These are phyloP conservation scores for Pythium brassicae DNA, from an alignment of 352 stramenopile genomes.

Conservation along the genomic window DNA sequence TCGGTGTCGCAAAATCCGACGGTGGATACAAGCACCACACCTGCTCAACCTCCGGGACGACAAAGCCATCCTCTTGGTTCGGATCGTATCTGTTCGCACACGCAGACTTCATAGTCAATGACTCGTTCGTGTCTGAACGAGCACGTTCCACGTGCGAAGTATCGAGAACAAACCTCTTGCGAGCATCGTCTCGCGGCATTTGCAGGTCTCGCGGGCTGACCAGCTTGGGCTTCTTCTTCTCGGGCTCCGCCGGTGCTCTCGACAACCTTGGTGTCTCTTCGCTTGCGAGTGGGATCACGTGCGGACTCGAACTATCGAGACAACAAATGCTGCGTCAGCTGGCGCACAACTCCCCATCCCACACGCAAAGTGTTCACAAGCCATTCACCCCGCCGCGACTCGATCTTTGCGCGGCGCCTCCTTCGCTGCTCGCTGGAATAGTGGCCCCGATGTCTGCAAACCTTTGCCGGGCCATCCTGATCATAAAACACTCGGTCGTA, in stretches of 20 bases:
- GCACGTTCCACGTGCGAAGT: not conserved
- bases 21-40: not conserved
- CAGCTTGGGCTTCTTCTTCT: constrained; percentile 5
- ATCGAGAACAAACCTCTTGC: constrained; percentile 1
- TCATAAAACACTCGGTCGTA: not conserved
- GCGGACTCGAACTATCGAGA: not conserved
- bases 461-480: not conserved
- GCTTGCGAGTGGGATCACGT: constrained; percentile 11
- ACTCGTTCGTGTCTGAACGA: not conserved
- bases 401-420: not conserved
- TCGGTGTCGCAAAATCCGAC: not conserved
- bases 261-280: constrained; percentile 1
- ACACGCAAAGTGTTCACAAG: not conserved
- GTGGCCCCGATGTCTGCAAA: not conserved
- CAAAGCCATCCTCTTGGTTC: constrained; percentile 7
- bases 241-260: not conserved
- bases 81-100: constrained; percentile 6
- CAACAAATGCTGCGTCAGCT: not conserved
- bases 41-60: constrained; percentile 5
- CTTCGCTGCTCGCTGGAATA: not conserved
- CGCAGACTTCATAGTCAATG: not conserved
- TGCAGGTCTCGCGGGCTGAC: not conserved
- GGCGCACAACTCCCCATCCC: no score
- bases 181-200: not conserved
- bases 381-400: not conserved